Evolutionary conservation across 257 asterid species (phyloP).

Genomic region (Nicotiana paniculata): DNA sequence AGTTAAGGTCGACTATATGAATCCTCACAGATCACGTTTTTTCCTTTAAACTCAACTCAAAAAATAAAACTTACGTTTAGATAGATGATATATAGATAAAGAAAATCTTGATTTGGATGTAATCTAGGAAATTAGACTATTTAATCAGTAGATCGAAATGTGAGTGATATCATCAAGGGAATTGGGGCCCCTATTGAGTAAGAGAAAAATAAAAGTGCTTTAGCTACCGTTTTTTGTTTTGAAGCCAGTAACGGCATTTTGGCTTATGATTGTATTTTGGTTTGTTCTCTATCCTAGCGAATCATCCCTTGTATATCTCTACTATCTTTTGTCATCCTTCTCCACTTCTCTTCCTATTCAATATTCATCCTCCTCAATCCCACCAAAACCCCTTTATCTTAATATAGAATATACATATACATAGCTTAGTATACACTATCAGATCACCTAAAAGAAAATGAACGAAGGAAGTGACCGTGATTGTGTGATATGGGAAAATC

Average conservation of each 20-base stretch:
- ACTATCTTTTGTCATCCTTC: neutral
- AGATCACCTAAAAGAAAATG: conserved; percentile 17
- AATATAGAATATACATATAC: neutral
- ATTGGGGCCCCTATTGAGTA: neutral
- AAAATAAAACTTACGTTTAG: too few relatives aligned
- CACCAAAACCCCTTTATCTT: neutral
- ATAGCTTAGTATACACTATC: neutral
- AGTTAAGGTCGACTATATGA: fast-evolving
- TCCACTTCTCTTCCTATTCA: neutral
- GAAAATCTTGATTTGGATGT: neutral
- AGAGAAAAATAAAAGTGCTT: neutral
- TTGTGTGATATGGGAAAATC: conserved; percentile 27
- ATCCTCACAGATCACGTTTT: too few relatives aligned
- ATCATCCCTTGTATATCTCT: conserved; percentile 8
- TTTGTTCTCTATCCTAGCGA: neutral
- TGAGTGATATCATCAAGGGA: neutral
- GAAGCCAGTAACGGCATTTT: conserved; percentile 50
- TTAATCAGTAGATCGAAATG: neutral
- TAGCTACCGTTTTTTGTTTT: conserved; percentile 27
- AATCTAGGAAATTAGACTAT: neutral
- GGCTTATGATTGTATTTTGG: conserved; percentile 30
- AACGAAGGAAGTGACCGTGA: conserved; percentile 24
- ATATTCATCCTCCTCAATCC: neutral
- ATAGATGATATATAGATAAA: neutral
- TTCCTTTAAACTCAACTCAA: too few relatives aligned